A percentile compares a stretch with the other conserved stretches of the same genome.
phyloP scores from a whole-genome alignment of 305 asterid genomes.

The Ajuga reptans region DNA sequence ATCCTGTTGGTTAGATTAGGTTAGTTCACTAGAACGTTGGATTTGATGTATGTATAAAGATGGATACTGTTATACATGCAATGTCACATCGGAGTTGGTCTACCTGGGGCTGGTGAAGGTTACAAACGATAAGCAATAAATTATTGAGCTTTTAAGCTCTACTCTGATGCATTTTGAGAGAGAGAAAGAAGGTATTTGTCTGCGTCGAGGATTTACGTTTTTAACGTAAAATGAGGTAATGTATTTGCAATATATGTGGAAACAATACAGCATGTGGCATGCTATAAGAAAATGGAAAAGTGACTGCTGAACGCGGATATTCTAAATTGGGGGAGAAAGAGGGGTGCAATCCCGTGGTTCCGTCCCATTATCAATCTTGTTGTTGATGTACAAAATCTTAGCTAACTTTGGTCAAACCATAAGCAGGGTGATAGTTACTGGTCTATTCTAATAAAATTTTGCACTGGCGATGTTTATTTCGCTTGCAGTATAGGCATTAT shows the following conservation, averaged over 20 bases:
- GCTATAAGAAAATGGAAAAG: background rate
- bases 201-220: slow-evolving; percentile 7
- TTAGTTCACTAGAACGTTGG: slow-evolving; percentile 1
- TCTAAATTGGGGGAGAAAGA: slow-evolving; percentile 10
- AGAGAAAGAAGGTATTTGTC: background rate
- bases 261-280: background rate
- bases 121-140: background rate
- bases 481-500: too few species aligned
- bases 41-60: background rate
- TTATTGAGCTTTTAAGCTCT: slow-evolving; percentile 7
- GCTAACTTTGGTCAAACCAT: background rate
- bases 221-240: slow-evolving; percentile 2
- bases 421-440: background rate
- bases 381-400: background rate
- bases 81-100: slow-evolving; percentile 14
- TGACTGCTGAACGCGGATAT: background rate
- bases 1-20: slow-evolving; percentile 7
- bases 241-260: background rate
- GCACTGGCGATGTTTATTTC: background rate
- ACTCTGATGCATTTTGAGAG: background rate
- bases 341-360: background rate
- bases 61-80: slow-evolving; percentile 14
- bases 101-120: background rate
- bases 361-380: slow-evolving; percentile 8
- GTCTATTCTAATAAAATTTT: background rate